Percentiles rank a stretch among this genome's conserved stretches.
Evolutionary conservation across 768 basidiomycete genomes (phyloP).

Genomic region (Rubroboletus pulcherrimus): DNA sequence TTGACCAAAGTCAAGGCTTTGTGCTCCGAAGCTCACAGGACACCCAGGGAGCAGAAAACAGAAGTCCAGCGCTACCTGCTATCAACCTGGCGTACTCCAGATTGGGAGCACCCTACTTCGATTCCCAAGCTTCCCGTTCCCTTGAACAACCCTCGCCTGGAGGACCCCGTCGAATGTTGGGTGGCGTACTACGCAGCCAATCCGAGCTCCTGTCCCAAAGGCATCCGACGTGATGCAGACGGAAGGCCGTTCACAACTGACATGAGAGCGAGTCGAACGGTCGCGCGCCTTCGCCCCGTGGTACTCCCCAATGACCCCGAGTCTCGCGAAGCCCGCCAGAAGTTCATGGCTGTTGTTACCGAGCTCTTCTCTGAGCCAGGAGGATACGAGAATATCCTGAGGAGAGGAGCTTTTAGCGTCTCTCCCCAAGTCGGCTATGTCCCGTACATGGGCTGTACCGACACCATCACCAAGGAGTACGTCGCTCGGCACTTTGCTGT

Average conservation of each 20-base stretch:
- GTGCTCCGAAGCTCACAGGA: slow-evolving; percentile 43
- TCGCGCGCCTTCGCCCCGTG: slow-evolving; percentile 45
- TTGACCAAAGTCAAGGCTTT: slow-evolving; percentile 42
- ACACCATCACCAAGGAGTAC: slow-evolving; percentile 29
- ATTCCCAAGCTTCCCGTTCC: slow-evolving; percentile 17
- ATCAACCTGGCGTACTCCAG: slow-evolving; percentile 44
- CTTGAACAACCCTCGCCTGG: slow-evolving; percentile 42
- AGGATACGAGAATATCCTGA: slow-evolving; percentile 37
- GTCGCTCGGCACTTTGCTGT: slow-evolving; percentile 41
- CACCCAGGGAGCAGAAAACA: slow-evolving; percentile 42
- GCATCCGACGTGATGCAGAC: slow-evolving; percentile 39
- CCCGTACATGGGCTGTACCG: slow-evolving; percentile 31
- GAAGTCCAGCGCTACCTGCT: slow-evolving; percentile 42
- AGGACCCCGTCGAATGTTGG: slow-evolving; percentile 47
- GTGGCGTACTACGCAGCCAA: slow-evolving; percentile 43
- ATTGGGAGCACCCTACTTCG: slow-evolving; percentile 26
- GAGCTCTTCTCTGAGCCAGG: slow-evolving; percentile 41
- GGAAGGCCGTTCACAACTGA: slow-evolving; percentile 39
- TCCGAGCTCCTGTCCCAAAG: slow-evolving; percentile 45
- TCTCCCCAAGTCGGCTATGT: slow-evolving; percentile 30
- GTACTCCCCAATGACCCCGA: slow-evolving; percentile 32
- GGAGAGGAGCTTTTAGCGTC: slow-evolving; percentile 33
- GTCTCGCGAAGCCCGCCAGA: slow-evolving; percentile 34
- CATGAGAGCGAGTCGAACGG: slow-evolving; percentile 44
- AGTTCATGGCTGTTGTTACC: slow-evolving; percentile 38